Evolutionary conservation across 257 asterid species (phyloP).

Genomic region (Jasminum sambac): DNA sequence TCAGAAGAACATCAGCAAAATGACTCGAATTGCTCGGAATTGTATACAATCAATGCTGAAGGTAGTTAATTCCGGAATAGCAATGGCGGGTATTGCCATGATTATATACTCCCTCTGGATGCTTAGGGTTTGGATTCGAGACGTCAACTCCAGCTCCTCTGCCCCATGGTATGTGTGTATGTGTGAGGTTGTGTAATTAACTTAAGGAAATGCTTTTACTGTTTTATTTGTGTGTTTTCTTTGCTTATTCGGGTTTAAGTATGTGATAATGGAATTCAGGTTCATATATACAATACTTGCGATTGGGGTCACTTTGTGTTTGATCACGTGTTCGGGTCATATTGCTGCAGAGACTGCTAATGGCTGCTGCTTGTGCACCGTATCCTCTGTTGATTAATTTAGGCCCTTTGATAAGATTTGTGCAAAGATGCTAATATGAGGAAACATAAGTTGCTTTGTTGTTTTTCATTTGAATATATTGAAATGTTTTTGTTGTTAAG

Average conservation of each 20-base stretch:
- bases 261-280: slow-evolving; percentile 41
- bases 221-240: neutral
- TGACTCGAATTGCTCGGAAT: slow-evolving; percentile 71
- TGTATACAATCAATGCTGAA: slow-evolving; percentile 74
- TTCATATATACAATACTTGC: slow-evolving; percentile 61
- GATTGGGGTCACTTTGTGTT: slow-evolving; percentile 48
- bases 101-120: slow-evolving; percentile 83
- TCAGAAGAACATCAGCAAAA: slow-evolving; percentile 17
- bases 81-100: slow-evolving; percentile 80
- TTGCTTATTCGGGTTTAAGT: neutral
- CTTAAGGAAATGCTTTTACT: neutral
- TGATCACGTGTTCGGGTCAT: slow-evolving; percentile 64
- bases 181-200: neutral
- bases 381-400: slow-evolving; percentile 43
- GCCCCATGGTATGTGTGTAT: slow-evolving; percentile 61
- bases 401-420: neutral
- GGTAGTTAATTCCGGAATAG: slow-evolving; percentile 67
- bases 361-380: slow-evolving; percentile 61
- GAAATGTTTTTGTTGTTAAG: neutral
- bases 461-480: too few species aligned
- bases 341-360: slow-evolving; percentile 70
- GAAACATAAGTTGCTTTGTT: neutral
- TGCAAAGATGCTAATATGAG: neutral
- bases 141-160: slow-evolving; percentile 39
- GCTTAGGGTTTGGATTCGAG: slow-evolving; percentile 74